phyloP scores from a whole-genome alignment of 768 basidiomycete genomes.

The Phlebiopsis gigantea region DNA sequence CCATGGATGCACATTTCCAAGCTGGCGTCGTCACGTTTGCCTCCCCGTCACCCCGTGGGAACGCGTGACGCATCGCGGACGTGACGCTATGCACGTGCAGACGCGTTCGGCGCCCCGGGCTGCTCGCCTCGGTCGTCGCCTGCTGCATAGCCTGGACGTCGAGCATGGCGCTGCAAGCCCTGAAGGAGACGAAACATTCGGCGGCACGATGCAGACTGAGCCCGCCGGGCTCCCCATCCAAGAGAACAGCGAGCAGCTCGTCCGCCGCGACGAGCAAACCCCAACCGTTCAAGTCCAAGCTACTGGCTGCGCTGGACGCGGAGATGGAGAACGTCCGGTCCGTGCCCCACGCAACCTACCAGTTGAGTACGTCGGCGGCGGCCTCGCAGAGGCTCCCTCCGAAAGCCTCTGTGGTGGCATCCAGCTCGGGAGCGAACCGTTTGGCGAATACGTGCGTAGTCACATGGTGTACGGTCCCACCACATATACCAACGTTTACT shows the following conservation, averaged over 20 bases:
- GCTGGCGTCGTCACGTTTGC: too few relatives aligned
- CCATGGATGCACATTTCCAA: too few relatives aligned
- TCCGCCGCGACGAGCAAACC: background rate
- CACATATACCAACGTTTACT: background rate
- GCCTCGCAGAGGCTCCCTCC: background rate
- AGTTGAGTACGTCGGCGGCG: background rate
- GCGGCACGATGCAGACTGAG: conserved; percentile 12
- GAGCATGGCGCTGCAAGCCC: conserved; percentile 12
- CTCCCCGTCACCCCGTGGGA: background rate
- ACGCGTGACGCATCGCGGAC: background rate
- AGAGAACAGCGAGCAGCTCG: background rate
- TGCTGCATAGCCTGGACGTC: background rate
- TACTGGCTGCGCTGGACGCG: conserved; percentile 20
- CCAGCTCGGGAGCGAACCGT: background rate
- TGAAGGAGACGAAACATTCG: conserved; percentile 16
- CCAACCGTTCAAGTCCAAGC: conserved; percentile 13
- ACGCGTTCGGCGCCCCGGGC: background rate
- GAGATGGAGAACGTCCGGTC: conserved; percentile 6
- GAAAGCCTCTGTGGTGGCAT: background rate
- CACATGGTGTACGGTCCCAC: too few relatives aligned
- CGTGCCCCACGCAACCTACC: background rate
- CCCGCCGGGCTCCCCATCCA: conserved; percentile 15
- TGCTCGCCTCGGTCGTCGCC: background rate
- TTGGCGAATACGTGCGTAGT: background rate
- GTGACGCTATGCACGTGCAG: background rate